Evolutionary conservation across 768 basidiomycete genomes (phyloP).

Genomic region (Panaeolus papilionaceus): DNA sequence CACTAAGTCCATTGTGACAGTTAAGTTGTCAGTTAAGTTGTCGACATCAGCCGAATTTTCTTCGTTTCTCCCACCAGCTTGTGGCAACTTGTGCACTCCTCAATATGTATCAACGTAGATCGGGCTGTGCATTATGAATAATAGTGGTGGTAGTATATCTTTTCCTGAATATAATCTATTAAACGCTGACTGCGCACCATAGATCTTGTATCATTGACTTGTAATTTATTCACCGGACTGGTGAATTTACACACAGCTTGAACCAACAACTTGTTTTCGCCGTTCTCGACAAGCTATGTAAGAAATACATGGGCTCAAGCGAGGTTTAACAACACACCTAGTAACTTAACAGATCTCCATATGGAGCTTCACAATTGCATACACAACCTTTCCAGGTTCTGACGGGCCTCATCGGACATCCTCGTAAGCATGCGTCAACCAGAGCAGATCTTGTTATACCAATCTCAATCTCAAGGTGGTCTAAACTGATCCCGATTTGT

Average conservation of each 20-base stretch:
- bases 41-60: conserved; percentile 8
- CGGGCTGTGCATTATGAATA: neutral
- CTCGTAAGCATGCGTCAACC: conserved; percentile 34
- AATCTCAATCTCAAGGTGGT: conserved; percentile 33
- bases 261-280: conserved; percentile 14
- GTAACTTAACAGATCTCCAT: conserved; percentile 34
- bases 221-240: conserved; percentile 2
- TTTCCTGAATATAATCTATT: neutral
- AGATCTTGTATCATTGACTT: conserved; percentile 6
- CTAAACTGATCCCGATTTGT: conserved; percentile 43
- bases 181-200: neutral
- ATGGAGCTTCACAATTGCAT: conserved; percentile 29
- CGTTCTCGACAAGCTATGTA: conserved; percentile 14
- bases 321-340: conserved; percentile 22
- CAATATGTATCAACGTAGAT: neutral
- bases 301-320: conserved; percentile 29
- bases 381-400: conserved; percentile 23
- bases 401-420: conserved; percentile 38
- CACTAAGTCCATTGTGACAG: conserved; percentile 1
- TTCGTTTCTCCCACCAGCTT: conserved; percentile 12
- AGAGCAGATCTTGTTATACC: conserved; percentile 29
- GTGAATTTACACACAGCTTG: conserved; percentile 1
- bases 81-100: neutral
- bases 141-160: neutral
- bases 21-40: conserved; percentile 4